Evolutionary conservation across 495 filamentous ascomycete genomes (phyloP).

Genomic region (Recurvomyces mirabilis): DNA sequence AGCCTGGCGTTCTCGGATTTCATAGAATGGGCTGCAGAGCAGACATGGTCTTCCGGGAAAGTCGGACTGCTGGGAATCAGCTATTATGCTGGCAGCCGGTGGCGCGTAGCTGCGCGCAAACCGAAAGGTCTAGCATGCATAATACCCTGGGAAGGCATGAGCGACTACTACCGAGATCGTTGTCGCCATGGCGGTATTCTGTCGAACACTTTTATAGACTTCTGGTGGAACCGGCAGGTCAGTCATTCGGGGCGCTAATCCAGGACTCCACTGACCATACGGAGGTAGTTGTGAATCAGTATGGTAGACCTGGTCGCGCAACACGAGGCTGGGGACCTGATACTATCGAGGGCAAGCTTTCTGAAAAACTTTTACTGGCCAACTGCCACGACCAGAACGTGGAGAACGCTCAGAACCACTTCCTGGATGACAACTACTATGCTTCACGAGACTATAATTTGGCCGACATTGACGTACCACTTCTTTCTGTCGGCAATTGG

Average conservation of each 20-base stretch:
- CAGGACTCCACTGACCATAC: too few relatives aligned
- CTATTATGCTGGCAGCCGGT: slow-evolving; percentile 53
- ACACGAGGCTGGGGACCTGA: slow-evolving; percentile 16
- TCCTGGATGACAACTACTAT: slow-evolving; percentile 49
- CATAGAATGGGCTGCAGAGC: slow-evolving; percentile 51
- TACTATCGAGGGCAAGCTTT: slow-evolving; percentile 39
- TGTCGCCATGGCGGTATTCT: slow-evolving; percentile 56
- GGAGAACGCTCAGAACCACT: slow-evolving; percentile 43
- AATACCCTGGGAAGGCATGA: slow-evolving; percentile 58
- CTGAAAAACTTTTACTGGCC: slow-evolving; percentile 36
- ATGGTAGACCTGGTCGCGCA: slow-evolving; percentile 37
- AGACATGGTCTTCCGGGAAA: slow-evolving; percentile 49
- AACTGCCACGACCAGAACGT: slow-evolving; percentile 47
- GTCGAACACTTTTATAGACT: slow-evolving; percentile 49
- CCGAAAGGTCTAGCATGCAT: slow-evolving; percentile 49
- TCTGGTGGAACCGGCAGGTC: slow-evolving; percentile 54
- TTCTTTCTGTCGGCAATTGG: slow-evolving; percentile 53
- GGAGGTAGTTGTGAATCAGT: too few relatives aligned
- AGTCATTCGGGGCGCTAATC: too few relatives aligned
- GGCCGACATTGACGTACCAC: slow-evolving; percentile 46
- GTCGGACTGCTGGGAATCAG: slow-evolving; percentile 50
- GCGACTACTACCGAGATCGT: slow-evolving; percentile 52
- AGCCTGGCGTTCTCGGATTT: slow-evolving; percentile 49
- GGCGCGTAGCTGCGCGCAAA: slow-evolving; percentile 48
- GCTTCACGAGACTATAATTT: slow-evolving; percentile 47